Evolutionary conservation across 108 stramenopile species (phyloP).

Genomic region (Nitzschia palea): DNA sequence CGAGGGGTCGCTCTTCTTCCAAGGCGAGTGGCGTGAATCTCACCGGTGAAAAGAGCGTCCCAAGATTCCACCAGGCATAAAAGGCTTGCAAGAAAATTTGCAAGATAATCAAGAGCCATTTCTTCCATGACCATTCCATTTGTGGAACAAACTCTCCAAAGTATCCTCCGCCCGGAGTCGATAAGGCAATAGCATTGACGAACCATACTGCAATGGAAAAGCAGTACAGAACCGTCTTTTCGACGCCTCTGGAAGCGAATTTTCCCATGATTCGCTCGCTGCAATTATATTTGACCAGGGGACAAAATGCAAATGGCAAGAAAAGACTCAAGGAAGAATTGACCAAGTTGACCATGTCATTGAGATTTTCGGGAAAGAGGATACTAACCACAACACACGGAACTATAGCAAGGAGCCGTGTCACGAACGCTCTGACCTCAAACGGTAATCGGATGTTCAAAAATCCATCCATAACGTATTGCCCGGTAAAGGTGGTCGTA

Average conservation of each 20-base stretch:
- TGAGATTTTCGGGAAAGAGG: slow-evolving; percentile 58
- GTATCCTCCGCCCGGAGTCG: slow-evolving; percentile 52
- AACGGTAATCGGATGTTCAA: slow-evolving; percentile 62
- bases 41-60: slow-evolving; percentile 11
- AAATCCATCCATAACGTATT: slow-evolving; percentile 89
- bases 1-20: slow-evolving; percentile 11
- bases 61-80: slow-evolving; percentile 53
- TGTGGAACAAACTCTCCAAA: slow-evolving; percentile 45
- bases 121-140: slow-evolving; percentile 34
- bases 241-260: slow-evolving; percentile 36
- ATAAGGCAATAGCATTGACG: slow-evolving; percentile 55
- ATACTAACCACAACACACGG: slow-evolving; percentile 76
- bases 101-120: slow-evolving; percentile 33
- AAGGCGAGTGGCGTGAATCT: not conserved
- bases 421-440: slow-evolving; percentile 62
- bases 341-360: slow-evolving; percentile 71
- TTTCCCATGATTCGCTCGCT: slow-evolving; percentile 61
- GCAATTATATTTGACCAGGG: slow-evolving; percentile 72
- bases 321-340: slow-evolving; percentile 73
- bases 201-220: slow-evolving; percentile 53
- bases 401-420: slow-evolving; percentile 71
- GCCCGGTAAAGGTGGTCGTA: slow-evolving; percentile 88
- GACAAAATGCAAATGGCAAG: slow-evolving; percentile 81
- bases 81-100: slow-evolving; percentile 43
- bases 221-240: slow-evolving; percentile 37